These are phyloP conservation scores for Sporobolus alterniflorus DNA, from an alignment of 202 grass and related monocot species.

Conservation along the genomic window DNA sequence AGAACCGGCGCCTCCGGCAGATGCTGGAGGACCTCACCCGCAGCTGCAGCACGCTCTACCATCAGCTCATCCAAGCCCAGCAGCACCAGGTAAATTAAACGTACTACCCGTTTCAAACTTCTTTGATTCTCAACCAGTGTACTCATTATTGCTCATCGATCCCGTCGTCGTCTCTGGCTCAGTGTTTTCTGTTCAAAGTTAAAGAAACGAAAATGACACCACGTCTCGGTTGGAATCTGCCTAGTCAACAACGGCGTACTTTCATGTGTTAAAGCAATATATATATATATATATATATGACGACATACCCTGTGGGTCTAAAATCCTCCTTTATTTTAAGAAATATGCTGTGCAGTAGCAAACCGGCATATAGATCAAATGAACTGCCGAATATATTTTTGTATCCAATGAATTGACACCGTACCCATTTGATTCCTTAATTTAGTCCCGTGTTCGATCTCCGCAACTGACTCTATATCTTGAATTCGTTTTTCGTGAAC, in stretches of 20 bases:
- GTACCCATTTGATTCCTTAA: not conserved
- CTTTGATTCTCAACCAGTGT: not conserved
- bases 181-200: constrained; percentile 8
- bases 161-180: not conserved
- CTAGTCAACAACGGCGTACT: constrained; percentile 38
- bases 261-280: not conserved
- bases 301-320: no score
- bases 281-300: not conserved
- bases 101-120: not conserved
- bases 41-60: constrained; percentile 44
- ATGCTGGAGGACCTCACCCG: constrained; percentile 58
- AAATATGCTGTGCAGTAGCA: not conserved
- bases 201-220: constrained; percentile 1
- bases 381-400: not conserved
- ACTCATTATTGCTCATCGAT: not conserved
- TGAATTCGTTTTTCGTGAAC: no score
- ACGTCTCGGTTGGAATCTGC: not conserved
- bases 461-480: not conserved
- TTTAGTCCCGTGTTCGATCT: not conserved
- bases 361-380: not conserved
- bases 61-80: constrained; percentile 41
- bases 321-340: no score
- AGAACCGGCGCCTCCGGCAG: constrained; percentile 55
- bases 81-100: constrained; percentile 18
- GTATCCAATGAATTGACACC: not conserved